Evolutionary conservation across 108 stramenopile genomes (phyloP), one percentile per base, ranked within the genome.

Genomic region (Bacterosira constricta): DNA sequence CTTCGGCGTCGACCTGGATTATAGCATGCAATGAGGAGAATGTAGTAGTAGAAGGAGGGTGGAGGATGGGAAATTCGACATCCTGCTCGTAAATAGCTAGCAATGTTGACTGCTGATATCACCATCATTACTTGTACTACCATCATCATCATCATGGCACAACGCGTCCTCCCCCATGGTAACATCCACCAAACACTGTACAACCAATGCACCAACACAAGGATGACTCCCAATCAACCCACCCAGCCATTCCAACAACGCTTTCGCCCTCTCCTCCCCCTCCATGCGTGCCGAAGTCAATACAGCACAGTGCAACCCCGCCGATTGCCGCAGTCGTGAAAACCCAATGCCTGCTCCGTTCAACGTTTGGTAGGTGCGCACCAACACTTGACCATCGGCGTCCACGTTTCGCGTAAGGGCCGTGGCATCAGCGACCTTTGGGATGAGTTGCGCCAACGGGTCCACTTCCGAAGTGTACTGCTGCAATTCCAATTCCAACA

Each of bases 291-390:
- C 73, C 25, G 85, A 74, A 23, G 83, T 85, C 10, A 92, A 79
- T 4, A 93, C 92, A 3, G 89, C 79, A 64, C 89, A 90, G 49
- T 90, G 92, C 77, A 96, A 69, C n/a, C 92, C 94, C 10, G 77
- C 62, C 27, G 74, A 66, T 51, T 67, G 54, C 17, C 91, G 90
- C 15, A 95, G 68, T 23, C 85, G 70, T 29, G 74, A 58, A 67
- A 82, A 94, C 30, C 94, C 94, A 39, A 78, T 73, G 53, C 90
- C 77, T 3, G 91, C 91, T 21, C 77, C 63, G n/a, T 76, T 51
- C n/a, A 90, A 41, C 4, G 83, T 81, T 26, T 71, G 57, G 58
- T 80, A 95, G 10, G 37, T 62, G 29, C 86, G 87, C 21, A 92
- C 90, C 9, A 77, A 53, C 30, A 95, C 91, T 72, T 92, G 91